Base-by-base conservation (phyloP, 2,329 filamentous ascomycete genomes). In the Helotiales sp. region DNA sequence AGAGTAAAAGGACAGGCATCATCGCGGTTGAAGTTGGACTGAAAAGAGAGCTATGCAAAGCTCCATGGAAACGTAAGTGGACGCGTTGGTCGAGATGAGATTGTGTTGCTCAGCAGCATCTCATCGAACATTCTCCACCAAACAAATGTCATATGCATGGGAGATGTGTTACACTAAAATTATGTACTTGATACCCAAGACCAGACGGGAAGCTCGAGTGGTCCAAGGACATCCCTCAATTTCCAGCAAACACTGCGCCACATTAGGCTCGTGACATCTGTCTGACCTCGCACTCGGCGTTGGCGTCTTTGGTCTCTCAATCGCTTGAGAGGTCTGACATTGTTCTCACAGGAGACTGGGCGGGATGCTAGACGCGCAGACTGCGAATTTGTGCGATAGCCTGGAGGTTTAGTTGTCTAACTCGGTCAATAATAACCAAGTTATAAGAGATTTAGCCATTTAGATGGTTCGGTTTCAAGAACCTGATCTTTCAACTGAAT, bases 221-320 rank as follows among this genome's bases (percentile, higher is more conserved):
- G 52, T 49, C 54, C 30, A 20, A 58, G 62, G 24, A 52, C 28
- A 11, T 20, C n/a, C 26, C 47, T 61, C 40, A 58, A 50, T 61
- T 54, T 65, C 64, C 28, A 64, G 55, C 52, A 52, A 43, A 55
- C 34, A 34, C 61, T 66, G 66, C 66, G 69, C 65, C 66, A 68
- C 69, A 49, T 24, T 40, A 47, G 32, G 60, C 47, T 52, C 45
- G 64, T 67, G 47, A 64, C 61, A 60, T 52, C 34, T 57, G 20
- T 52, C 34, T 57, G 20, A 24, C 58, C n/a, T 59, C 34, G 40
- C 40, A 28, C 34, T 59, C 26, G 34, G 40, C 61, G 1, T 45
- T 32, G 22, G 28, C 55, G 6, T 40, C 30, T 45, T 50, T 62
- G 50, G n/a, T n/a, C n/a, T n/a, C 49, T 54, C 50, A 24, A 55